Percentiles rank a stretch among this genome's conserved stretches.
These are phyloP conservation scores for Nicotiana noctiflora DNA, from an alignment of 257 asterid species.

Conservation along the genomic window DNA sequence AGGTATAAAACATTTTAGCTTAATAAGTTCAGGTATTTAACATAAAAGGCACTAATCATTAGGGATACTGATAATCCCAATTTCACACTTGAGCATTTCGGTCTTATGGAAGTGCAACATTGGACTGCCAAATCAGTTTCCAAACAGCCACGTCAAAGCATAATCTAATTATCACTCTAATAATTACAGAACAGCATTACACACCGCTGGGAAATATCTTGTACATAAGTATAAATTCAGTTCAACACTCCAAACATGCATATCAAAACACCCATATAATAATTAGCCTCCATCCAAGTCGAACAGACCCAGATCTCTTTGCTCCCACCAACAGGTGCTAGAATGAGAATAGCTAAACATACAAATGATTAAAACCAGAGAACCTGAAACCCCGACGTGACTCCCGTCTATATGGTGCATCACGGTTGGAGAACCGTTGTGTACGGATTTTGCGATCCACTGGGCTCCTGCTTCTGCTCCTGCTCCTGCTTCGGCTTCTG, in stretches of 20 bases:
- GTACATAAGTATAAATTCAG: not conserved
- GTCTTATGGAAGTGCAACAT: not conserved
- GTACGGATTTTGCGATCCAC: constrained; percentile 88
- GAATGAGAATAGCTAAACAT: constrained; percentile 28
- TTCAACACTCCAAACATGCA: constrained; percentile 13
- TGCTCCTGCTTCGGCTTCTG: constrained; percentile 54
- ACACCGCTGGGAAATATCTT: not conserved
- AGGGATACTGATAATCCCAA: not conserved
- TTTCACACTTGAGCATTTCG: not conserved
- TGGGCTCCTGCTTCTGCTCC: constrained; percentile 74
- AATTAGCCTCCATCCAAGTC: constrained; percentile 19
- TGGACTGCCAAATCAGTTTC: not conserved
- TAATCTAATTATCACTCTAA: not conserved
- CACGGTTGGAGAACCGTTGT: constrained; percentile 77
- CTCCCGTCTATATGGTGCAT: constrained; percentile 90
- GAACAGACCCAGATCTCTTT: constrained; percentile 21
- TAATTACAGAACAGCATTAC: not conserved
- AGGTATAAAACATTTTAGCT: not conserved
- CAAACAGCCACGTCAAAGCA: constrained; percentile 3
- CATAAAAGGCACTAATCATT: not conserved
- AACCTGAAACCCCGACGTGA: constrained; percentile 90
- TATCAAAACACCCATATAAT: not conserved
- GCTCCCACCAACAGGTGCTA: constrained; percentile 32
- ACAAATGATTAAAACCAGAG: constrained; percentile 42
- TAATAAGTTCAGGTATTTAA: not conserved